Conservation (phyloP, 2,329 filamentous ascomycete genomes). For the Colletotrichum lupini region DNA sequence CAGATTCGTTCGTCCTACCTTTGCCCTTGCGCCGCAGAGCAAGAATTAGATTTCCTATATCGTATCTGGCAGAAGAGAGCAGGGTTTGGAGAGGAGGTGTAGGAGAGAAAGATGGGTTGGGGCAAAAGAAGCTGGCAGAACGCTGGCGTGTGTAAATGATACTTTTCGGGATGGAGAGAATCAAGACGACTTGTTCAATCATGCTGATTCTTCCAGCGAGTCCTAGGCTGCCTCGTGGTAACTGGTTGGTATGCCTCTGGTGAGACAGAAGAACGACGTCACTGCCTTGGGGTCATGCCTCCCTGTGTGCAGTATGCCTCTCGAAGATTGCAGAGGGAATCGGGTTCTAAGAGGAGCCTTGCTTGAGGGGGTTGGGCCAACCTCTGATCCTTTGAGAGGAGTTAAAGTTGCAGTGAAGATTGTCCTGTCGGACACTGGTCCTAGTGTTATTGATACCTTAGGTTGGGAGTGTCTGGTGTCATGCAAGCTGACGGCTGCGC, state of each 20-base stretch:
- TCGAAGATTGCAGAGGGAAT: too few relatives aligned
- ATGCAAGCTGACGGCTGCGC: neutral
- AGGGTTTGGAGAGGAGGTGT: neutral
- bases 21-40: conserved; percentile 75
- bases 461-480: too few relatives aligned
- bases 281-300: too few relatives aligned
- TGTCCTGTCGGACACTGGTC: too few relatives aligned
- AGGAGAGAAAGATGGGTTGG: neutral
- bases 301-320: too few relatives aligned
- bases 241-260: neutral
- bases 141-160: conserved; percentile 24
- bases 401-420: conserved; percentile 2
- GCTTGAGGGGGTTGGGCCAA: neutral
- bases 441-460: too few relatives aligned
- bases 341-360: too few relatives aligned
- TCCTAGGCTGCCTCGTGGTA: neutral
- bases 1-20: conserved; percentile 86
- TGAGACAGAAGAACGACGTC: neutral
- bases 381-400: neutral
- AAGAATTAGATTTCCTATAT: conserved; percentile 57
- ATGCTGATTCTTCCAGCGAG: neutral
- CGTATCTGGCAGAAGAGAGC: too few relatives aligned
- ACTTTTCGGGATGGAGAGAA: conserved; percentile 9
- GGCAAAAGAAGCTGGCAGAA: neutral
- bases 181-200: conserved; percentile 12